phyloP scores from a whole-genome alignment of 1,284 basidiomycete species.

The Marasmius oreades region DNA sequence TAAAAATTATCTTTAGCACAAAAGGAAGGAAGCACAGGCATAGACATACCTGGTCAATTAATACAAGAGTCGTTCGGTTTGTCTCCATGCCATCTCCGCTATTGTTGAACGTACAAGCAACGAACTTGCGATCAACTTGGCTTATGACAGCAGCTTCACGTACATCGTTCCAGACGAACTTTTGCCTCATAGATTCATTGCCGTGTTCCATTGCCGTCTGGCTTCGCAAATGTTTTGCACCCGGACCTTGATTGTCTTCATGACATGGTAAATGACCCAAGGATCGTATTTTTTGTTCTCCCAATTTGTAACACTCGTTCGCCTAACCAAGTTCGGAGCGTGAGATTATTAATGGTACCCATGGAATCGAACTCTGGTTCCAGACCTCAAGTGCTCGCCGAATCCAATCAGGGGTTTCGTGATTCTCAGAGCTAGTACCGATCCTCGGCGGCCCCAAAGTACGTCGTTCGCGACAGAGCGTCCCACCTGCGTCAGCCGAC shows the following conservation, averaged over 20 bases:
- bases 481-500: conserved; percentile 12
- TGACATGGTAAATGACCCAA: conserved; percentile 16
- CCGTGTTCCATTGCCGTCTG: conserved; percentile 13
- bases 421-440: background rate
- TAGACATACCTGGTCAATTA: conserved; percentile 64
- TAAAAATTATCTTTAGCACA: background rate
- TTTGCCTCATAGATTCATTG: conserved; percentile 23
- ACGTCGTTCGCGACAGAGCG: conserved; percentile 17
- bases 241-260: background rate
- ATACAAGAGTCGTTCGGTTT: conserved; percentile 46
- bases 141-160: conserved; percentile 56
- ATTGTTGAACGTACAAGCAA: conserved; percentile 60
- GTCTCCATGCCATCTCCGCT: conserved; percentile 11
- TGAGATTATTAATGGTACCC: conserved; percentile 4
- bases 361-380: conserved; percentile 6
- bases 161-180: conserved; percentile 54
- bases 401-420: conserved; percentile 49
- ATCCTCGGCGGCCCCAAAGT: conserved; percentile 19
- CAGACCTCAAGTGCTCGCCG: conserved; percentile 40
- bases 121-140: conserved; percentile 89
- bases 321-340: conserved; percentile 28
- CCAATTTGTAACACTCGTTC: conserved; percentile 45
- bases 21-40: background rate
- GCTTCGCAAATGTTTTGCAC: conserved; percentile 2
- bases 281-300: conserved; percentile 44